Percentiles rank a stretch among this genome's conserved stretches.
Conservation (phyloP, 192 early-diverging fungal species). For the Powellomyces hirtus region DNA sequence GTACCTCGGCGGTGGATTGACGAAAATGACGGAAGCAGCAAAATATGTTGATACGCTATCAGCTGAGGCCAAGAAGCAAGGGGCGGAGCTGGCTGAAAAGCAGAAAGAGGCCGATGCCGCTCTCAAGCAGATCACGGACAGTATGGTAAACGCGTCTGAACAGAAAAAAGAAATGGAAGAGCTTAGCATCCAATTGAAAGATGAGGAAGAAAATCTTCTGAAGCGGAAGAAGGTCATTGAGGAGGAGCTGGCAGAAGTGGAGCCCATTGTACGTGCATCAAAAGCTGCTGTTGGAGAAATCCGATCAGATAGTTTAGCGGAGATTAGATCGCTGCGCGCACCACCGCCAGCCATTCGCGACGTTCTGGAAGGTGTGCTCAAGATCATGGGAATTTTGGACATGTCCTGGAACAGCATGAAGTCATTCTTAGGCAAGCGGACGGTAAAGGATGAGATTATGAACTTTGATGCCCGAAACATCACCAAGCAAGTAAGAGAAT, state of each 20-base stretch:
- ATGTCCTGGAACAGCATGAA: conserved; percentile 74
- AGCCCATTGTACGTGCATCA: conserved; percentile 50
- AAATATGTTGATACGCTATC: conserved; percentile 56
- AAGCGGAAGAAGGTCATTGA: conserved; percentile 53
- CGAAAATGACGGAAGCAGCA: conserved; percentile 55
- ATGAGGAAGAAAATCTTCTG: conserved; percentile 51
- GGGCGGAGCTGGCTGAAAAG: conserved; percentile 47
- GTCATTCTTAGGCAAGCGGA: conserved; percentile 60
- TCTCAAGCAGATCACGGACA: conserved; percentile 64
- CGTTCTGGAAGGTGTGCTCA: conserved; percentile 60
- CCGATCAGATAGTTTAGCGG: conserved; percentile 51
- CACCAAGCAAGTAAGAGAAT: conserved; percentile 40
- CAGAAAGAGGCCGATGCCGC: conserved; percentile 56
- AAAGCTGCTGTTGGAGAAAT: conserved; percentile 63
- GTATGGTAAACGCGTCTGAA: conserved; percentile 55
- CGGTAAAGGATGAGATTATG: conserved; percentile 65
- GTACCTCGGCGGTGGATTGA: conserved; percentile 52
- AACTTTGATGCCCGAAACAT: conserved; percentile 60
- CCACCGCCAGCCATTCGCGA: conserved; percentile 63
- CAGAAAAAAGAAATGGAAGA: conserved; percentile 65
- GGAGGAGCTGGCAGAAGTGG: conserved; percentile 55
- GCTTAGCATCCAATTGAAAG: conserved; percentile 42
- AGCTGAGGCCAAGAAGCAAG: conserved; percentile 48
- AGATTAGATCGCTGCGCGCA: conserved; percentile 61
- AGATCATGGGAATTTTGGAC: conserved; percentile 60